Evolutionary conservation across 2,329 filamentous ascomycete genomes (phyloP).

Genomic region (Fusarium xylarioides): DNA sequence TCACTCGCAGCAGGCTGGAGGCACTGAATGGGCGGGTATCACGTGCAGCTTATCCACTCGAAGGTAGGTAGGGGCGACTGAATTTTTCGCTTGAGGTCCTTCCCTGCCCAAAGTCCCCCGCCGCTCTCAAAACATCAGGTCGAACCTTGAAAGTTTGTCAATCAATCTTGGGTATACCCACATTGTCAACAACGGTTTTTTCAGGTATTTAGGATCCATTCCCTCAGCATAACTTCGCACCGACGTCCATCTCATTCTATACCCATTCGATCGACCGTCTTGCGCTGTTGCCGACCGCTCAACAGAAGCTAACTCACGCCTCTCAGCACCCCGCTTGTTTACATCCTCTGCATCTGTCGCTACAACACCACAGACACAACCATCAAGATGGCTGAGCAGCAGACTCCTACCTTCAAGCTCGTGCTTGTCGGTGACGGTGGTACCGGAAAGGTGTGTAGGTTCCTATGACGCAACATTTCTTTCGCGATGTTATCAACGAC

Average conservation of each 20-base stretch:
- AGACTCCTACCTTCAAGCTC: constrained; percentile 94
- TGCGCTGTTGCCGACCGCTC: constrained; percentile 25
- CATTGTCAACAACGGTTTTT: constrained; percentile 41
- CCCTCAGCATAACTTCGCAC: constrained; percentile 21
- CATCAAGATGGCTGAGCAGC: constrained; percentile 69
- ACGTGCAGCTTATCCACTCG: constrained; percentile 47
- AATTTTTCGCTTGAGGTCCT: constrained; percentile 55
- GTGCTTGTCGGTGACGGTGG: constrained; percentile 99
- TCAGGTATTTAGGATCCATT: constrained; percentile 39
- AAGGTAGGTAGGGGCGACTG: constrained; percentile 45
- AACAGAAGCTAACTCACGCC: constrained; percentile 47
- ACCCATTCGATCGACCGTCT: constrained; percentile 16
- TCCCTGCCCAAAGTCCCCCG: constrained; percentile 53
- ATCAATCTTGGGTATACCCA: constrained; percentile 45
- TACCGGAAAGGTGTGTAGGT: constrained; percentile 86
- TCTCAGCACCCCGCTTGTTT: constrained; percentile 58
- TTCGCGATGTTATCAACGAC: constrained; percentile 34
- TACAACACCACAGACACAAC: constrained; percentile 37
- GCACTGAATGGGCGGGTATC: constrained; percentile 40
- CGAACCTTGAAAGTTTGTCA: constrained; percentile 50
- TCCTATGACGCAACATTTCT: constrained; percentile 30
- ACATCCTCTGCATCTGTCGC: constrained; percentile 49
- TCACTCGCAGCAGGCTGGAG: constrained; percentile 10
- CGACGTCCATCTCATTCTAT: constrained; percentile 20
- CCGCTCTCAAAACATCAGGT: constrained; percentile 55